Evolutionary conservation across 257 asterid genomes (phyloP).

Genomic region (Scutellaria minor): DNA sequence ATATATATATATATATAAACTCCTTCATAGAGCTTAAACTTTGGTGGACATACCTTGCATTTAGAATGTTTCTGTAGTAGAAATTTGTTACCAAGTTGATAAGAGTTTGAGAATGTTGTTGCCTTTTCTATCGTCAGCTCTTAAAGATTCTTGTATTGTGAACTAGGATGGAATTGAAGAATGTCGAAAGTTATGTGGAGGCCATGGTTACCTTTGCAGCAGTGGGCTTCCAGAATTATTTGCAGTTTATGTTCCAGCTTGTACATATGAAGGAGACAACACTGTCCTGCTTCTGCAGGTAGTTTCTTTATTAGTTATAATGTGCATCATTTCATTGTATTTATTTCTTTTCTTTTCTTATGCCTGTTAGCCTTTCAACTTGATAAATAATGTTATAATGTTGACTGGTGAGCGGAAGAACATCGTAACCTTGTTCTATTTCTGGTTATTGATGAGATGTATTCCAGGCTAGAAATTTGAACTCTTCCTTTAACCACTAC

Average conservation of each 20-base stretch:
- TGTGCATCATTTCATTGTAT: no score
- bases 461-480: slow-evolving; percentile 7
- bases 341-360: slow-evolving; percentile 4
- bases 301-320: background rate
- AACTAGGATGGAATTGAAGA: slow-evolving; percentile 96
- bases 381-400: background rate
- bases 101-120: slow-evolving; percentile 1
- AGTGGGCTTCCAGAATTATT: slow-evolving; percentile 99
- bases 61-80: slow-evolving; percentile 4
- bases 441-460: slow-evolving; percentile 10
- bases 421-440: slow-evolving; percentile 14
- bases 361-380: background rate
- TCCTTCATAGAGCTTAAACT: slow-evolving; percentile 17
- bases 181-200: slow-evolving; percentile 96
- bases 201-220: slow-evolving; percentile 95
- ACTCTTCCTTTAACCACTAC: background rate
- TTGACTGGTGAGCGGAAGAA: slow-evolving; percentile 4
- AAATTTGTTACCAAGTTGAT: background rate
- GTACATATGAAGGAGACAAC: slow-evolving; percentile 99
- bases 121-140: background rate
- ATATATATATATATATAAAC: background rate
- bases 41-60: slow-evolving; percentile 29
- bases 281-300: slow-evolving; percentile 87
- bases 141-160: slow-evolving; percentile 25
- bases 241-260: slow-evolving; percentile 98